Percentiles rank a stretch among this genome's conserved stretches.
Evolutionary conservation across 495 filamentous ascomycete species (phyloP).

Genomic region (Chaetomidium leptoderma): DNA sequence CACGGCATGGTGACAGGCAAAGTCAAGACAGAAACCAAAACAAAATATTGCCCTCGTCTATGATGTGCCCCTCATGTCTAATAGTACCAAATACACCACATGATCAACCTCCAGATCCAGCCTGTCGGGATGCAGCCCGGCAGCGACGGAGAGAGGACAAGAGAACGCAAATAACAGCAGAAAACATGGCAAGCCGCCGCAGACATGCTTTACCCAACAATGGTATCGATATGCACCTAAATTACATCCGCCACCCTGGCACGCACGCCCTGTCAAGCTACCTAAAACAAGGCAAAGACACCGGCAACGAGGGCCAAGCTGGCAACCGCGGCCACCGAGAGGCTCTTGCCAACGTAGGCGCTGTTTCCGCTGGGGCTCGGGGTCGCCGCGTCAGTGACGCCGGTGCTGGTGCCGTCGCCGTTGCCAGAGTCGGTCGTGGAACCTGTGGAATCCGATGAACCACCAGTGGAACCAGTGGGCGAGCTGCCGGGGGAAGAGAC

Average conservation of each 20-base stretch:
- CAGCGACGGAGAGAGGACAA: background rate
- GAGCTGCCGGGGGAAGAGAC: constrained; percentile 18
- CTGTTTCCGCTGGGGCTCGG: background rate
- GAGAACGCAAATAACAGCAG: background rate
- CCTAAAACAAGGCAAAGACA: constrained; percentile 27
- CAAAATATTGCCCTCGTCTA: constrained; percentile 1
- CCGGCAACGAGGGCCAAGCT: constrained; percentile 25
- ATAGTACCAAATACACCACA: constrained; percentile 10
- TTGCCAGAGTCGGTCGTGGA: constrained; percentile 14
- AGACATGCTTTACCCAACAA: constrained; percentile 8
- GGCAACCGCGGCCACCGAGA: constrained; percentile 17
- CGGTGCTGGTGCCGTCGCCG: constrained; percentile 21
- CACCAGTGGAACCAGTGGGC: constrained; percentile 16
- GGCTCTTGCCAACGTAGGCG: constrained; percentile 17
- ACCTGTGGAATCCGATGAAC: too few relatives aligned
- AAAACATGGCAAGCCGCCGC: too few relatives aligned
- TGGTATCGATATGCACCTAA: constrained; percentile 1
- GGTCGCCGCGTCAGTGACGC: constrained; percentile 3
- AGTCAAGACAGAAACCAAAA: background rate
- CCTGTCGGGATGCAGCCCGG: constrained; percentile 12
- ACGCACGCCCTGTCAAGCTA: background rate
- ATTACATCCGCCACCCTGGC: background rate
- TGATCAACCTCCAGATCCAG: constrained; percentile 10
- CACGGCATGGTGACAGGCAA: background rate
- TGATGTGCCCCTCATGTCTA: constrained; percentile 7